phyloP scores from a whole-genome alignment of 78 protist species.

The Dictyostelium capitatum region DNA sequence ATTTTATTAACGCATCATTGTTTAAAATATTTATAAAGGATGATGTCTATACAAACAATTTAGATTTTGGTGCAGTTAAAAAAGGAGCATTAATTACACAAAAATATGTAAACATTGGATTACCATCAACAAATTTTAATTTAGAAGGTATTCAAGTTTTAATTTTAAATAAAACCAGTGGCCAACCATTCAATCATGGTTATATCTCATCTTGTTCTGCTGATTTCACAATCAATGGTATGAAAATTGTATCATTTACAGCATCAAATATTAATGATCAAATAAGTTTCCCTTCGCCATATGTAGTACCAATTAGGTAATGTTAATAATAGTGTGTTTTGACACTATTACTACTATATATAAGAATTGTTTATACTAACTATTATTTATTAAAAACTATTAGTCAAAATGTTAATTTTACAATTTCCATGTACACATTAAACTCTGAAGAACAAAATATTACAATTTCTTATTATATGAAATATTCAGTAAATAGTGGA shows the following conservation, averaged over 20 bases:
- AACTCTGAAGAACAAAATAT: neutral
- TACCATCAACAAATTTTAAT: conserved; percentile 31
- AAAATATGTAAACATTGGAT: neutral
- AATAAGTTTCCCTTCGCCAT: conserved; percentile 65
- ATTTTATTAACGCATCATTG: neutral
- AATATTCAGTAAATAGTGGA: conserved; percentile 10
- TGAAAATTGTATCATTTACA: conserved; percentile 57
- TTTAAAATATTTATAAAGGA: conserved; percentile 11
- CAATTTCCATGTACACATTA: conserved; percentile 19
- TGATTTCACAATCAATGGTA: conserved; percentile 42
- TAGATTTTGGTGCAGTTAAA: conserved; percentile 20
- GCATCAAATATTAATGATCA: conserved; percentile 42
- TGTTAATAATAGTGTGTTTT: too few species aligned
- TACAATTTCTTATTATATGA: conserved; percentile 21
- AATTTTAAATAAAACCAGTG: conserved; percentile 18
- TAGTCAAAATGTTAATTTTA: conserved; percentile 35
- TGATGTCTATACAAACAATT: neutral
- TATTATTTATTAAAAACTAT: neutral
- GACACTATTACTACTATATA: neutral
- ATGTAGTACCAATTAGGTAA: conserved; percentile 30
- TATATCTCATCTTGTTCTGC: neutral
- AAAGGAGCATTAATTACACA: neutral
- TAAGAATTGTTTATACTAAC: neutral
- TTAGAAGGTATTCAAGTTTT: conserved; percentile 55
- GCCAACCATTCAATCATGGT: conserved; percentile 16